These are phyloP conservation scores for Diaporthe sp. DNA, from an alignment of 2,329 filamentous ascomycete species.

Conservation along the genomic window DNA sequence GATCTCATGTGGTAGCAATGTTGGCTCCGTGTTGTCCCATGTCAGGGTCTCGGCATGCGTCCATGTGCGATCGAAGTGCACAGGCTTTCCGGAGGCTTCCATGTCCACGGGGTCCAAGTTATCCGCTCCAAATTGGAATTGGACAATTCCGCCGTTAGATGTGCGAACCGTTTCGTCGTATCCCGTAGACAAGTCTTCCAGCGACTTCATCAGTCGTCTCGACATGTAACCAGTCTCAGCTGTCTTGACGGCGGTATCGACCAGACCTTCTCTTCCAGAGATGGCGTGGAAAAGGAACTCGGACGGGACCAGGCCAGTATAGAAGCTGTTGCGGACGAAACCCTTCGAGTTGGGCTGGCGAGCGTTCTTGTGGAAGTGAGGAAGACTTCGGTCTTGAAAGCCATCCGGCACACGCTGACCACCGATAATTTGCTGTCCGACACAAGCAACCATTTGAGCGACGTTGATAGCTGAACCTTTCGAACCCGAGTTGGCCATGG, in stretches of 20 bases:
- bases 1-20: slow-evolving; percentile 82
- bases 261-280: slow-evolving; percentile 96
- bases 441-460: slow-evolving; percentile 97
- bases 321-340: slow-evolving; percentile 98
- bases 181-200: slow-evolving; percentile 93
- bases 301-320: slow-evolving; percentile 87
- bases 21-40: slow-evolving; percentile 81
- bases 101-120: slow-evolving; percentile 97
- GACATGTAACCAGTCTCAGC: slow-evolving; percentile 99
- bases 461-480: slow-evolving; percentile 99
- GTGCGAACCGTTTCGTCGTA: slow-evolving; percentile 97
- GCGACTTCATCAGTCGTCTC: slow-evolving; percentile 94
- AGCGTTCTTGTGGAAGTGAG: slow-evolving; percentile 95
- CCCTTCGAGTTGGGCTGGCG: slow-evolving; percentile 95
- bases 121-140: slow-evolving; percentile 98
- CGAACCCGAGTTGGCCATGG: slow-evolving; percentile 98
- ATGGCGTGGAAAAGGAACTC: slow-evolving; percentile 99
- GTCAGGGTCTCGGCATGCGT: slow-evolving; percentile 83
- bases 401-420: slow-evolving; percentile 93
- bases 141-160: slow-evolving; percentile 88
- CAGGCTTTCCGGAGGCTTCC: slow-evolving; percentile 93
- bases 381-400: slow-evolving; percentile 94
- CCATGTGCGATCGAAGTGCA: slow-evolving; percentile 93
- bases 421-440: slow-evolving; percentile 98
- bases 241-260: slow-evolving; percentile 99